Base-by-base conservation (phyloP, 768 basidiomycete species). In the Pleurotus cornucopiae region DNA sequence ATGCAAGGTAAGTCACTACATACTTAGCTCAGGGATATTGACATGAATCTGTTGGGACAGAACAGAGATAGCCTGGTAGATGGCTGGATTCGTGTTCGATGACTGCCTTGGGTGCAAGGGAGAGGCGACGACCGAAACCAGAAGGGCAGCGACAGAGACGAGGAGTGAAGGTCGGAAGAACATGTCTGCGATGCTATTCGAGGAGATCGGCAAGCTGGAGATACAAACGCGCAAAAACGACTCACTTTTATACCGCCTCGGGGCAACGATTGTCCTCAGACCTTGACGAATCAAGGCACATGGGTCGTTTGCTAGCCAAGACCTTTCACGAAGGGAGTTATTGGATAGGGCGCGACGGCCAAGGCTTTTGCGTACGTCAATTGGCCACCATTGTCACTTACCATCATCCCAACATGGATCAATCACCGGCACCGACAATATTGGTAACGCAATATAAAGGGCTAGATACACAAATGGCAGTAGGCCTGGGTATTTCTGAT, bases 41-140 rank as follows among this genome's bases (percentile, higher is more conserved):
- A 61, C 30, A 51, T 64, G 69, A 16, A 66, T 53, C 20, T 25
- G 40, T 11, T 51, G 25, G 16, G 66, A 63, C 34, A 74, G 63
- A 1, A n/a, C 21, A 46, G 65, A 65, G 57, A 73, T 57, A 23
- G 66, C 63, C 21, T 60, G 48, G 37, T 58, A 56, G 56, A 73
- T 72, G 2, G 61, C 63, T 5, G 61, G 39, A 45, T 71, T 72
- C 45, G 70, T 73, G 59, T 72, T 73, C 30, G 67, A 64, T 21
- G 64, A 34, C 61, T 72, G 71, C 54, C 71, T 68, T 44, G 60
- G 43, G 26, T 48, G 25, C 54, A 73, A 62, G 43, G 65, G 65
- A 46, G 65, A 67, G 25, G 71, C 71, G 26, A 68, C 57, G 23
- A 59, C 67, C 38, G 63, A 56, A 18, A 64, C 61, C 46, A 66